Base-by-base conservation (phyloP, 208 protist genomes). In the Polymyxa betae region DNA sequence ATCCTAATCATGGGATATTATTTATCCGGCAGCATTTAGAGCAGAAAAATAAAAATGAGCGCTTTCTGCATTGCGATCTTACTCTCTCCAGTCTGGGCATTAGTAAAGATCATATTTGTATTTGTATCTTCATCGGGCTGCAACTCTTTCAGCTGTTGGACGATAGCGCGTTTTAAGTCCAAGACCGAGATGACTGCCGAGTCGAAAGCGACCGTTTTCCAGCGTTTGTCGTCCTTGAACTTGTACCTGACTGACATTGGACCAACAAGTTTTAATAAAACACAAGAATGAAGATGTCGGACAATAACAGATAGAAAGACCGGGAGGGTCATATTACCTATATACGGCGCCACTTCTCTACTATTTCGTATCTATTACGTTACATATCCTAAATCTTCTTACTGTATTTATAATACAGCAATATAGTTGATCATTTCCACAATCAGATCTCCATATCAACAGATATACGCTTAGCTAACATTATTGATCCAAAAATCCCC, bases 181-280 rank as follows among this genome's bases (percentile, higher is more conserved):
- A 82, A n/a, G 35, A 82, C 72, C 35, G 72, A 82, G 5, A 82
- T 82, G 16, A 82, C 72, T 5, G 72, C 72, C n/a, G 72, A 82
- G n/a, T 82, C 72, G 72, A 82, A 82, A 38, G 35, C 72, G 72
- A 82, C 35, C 72, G 72, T 82, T 12, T 5, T n/a, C 72, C 72
- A 82, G 16, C 72, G 5, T 43, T 82, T 82, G 40, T 5, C 72
- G 5, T 82, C 40, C 35, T 45, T 43, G n/a, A 82, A 82, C n/a
- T 43, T 35, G 35, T 82, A 82, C 16, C 35, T 5, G n/a, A 82
- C 72, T 5, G 35, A 5, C 72, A 82, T 82, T n/a, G n/a, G n/a
- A n/a, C n/a, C n/a, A n/a, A n/a, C n/a, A n/a, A n/a, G n/a, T n/a
- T n/a, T n/a, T n/a, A n/a, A n/a, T n/a, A n/a, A n/a, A n/a, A n/a